A percentile compares a stretch with the other conserved stretches of the same genome.
Conservation (phyloP, 768 basidiomycete species). For the Kwoniella europaea region DNA sequence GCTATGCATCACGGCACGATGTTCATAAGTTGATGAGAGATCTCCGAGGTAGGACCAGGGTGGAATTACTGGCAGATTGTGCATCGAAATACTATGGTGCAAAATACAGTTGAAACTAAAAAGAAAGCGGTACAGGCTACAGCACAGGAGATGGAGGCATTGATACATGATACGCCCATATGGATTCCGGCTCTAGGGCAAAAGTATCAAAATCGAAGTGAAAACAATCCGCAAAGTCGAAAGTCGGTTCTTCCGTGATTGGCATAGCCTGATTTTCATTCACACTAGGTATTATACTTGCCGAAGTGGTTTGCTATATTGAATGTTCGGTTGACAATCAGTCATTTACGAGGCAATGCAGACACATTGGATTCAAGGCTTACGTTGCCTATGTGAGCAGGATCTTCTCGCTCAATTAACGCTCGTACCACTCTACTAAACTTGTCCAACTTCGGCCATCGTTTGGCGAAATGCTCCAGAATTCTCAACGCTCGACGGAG, state of each 20-base stretch:
- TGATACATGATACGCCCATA: slow-evolving; percentile 33
- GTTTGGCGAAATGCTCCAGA: slow-evolving; percentile 18
- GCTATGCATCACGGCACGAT: no score
- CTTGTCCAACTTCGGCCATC: slow-evolving; percentile 21
- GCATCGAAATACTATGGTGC: no score
- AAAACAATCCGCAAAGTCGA: slow-evolving; percentile 20
- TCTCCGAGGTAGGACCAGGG: no score
- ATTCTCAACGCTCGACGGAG: slow-evolving; percentile 23
- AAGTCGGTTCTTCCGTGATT: not conserved
- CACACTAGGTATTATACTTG: not conserved
- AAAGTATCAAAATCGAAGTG: slow-evolving; percentile 33
- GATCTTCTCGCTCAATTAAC: slow-evolving; percentile 13
- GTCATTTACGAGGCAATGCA: not conserved
- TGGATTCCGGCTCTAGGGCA: slow-evolving; percentile 29
- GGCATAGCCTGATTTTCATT: not conserved
- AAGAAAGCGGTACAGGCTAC: not conserved
- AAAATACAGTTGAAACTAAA: no score
- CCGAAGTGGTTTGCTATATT: not conserved
- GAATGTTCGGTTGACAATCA: not conserved
- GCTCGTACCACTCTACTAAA: slow-evolving; percentile 22
- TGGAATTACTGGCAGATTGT: no score
- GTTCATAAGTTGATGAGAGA: no score
- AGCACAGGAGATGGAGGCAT: slow-evolving; percentile 27
- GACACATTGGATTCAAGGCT: not conserved
- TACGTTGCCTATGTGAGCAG: not conserved